phyloP scores from a whole-genome alignment of 768 basidiomycete species.

The Leccinum pellstonianum region DNA sequence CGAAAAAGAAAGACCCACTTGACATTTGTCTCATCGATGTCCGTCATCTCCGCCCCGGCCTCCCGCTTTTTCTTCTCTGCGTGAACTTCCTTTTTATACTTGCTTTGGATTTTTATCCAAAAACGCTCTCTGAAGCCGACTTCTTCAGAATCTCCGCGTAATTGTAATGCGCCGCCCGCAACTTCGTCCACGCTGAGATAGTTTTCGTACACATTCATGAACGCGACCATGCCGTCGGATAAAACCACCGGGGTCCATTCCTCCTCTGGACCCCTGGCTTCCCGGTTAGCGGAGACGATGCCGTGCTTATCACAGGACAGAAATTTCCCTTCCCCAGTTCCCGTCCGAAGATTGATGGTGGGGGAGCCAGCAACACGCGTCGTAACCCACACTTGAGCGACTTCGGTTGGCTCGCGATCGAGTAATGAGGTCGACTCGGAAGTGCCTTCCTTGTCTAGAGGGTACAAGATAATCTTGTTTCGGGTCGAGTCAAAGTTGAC shows the following conservation, averaged over 20 bases:
- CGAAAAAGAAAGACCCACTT: constrained; percentile 54
- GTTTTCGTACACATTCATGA: constrained; percentile 87
- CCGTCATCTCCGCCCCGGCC: constrained; percentile 46
- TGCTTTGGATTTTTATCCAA: constrained; percentile 86
- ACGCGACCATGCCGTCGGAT: constrained; percentile 83
- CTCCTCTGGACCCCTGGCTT: constrained; percentile 90
- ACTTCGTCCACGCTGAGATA: constrained; percentile 84
- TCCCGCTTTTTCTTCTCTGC: constrained; percentile 75
- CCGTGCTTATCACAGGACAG: constrained; percentile 86
- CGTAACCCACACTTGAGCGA: constrained; percentile 88
- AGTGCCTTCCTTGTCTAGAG: constrained; percentile 60
- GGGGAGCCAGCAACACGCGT: constrained; percentile 82
- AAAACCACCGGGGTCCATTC: constrained; percentile 88
- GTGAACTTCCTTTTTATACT: constrained; percentile 81
- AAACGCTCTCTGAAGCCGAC: constrained; percentile 86
- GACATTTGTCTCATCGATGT: constrained; percentile 69
- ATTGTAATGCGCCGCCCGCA: constrained; percentile 73
- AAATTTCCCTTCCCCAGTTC: constrained; percentile 88
- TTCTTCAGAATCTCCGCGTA: constrained; percentile 82
- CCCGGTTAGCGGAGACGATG: constrained; percentile 77
- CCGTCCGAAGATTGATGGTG: constrained; percentile 84
- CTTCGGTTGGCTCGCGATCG: constrained; percentile 73
- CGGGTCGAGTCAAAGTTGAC: constrained; percentile 79
- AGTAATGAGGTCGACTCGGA: constrained; percentile 47
- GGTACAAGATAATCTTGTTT: constrained; percentile 63